phyloP scores from a whole-genome alignment of 2,329 filamentous ascomycete species.

The Arthrobotrys conoides region DNA sequence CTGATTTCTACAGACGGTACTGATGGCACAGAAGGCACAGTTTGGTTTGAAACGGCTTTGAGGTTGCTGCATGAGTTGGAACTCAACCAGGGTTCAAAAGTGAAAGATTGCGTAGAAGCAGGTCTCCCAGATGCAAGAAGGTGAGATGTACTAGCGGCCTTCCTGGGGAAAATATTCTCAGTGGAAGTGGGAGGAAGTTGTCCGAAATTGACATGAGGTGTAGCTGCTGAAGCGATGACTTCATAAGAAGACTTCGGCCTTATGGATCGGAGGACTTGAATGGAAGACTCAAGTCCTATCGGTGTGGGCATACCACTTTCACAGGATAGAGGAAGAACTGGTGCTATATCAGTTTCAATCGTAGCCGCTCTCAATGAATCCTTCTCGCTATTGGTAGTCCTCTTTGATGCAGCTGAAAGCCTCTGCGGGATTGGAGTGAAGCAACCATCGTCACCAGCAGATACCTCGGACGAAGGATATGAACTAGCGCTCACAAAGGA shows the following conservation, averaged over 20 bases:
- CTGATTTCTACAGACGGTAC: not conserved
- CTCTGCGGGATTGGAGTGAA: conserved; percentile 24
- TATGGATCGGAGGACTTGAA: not conserved
- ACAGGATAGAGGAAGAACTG: not conserved
- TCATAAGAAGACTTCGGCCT: conserved; percentile 8
- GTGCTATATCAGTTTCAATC: not conserved
- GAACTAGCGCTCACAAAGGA: conserved; percentile 44
- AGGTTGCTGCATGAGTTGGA: conserved; percentile 37
- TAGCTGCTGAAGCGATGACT: conserved; percentile 1
- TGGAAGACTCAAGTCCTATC: no score
- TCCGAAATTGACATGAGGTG: not conserved
- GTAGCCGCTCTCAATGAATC: not conserved
- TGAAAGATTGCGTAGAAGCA: not conserved
- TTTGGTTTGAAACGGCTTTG: not conserved
- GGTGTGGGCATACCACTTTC: not conserved
- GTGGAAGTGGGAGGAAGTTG: not conserved
- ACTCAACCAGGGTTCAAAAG: not conserved
- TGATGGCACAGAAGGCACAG: not conserved
- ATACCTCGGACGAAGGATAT: conserved; percentile 24
- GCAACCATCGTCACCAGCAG: not conserved
- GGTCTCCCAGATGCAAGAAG: conserved; percentile 12
- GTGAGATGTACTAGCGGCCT: conserved; percentile 9
- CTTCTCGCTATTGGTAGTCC: not conserved
- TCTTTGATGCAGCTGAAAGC: not conserved
- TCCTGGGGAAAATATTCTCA: not conserved